Evolutionary conservation across 441 rosid species (phyloP).

Genomic region (Eugenia klotzschiana): DNA sequence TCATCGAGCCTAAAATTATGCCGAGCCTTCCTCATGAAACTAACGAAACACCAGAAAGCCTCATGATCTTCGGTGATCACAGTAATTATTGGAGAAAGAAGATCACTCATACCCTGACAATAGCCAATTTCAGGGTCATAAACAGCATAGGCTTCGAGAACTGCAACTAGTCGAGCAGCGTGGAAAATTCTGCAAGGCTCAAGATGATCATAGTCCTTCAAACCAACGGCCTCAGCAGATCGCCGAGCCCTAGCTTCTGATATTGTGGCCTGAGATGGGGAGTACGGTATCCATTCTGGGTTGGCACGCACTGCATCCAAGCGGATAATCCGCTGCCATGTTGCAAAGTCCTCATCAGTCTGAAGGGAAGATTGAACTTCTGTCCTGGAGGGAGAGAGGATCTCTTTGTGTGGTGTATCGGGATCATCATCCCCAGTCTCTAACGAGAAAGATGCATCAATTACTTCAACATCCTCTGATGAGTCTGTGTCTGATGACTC

Average conservation of each 20-base stretch:
- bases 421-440: constrained; percentile 27
- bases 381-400: constrained; percentile 16
- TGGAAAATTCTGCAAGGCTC: constrained; percentile 75
- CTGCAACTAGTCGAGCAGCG: constrained; percentile 76
- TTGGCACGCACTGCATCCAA: constrained; percentile 85
- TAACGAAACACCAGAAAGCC: constrained; percentile 95
- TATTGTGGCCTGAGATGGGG: constrained; percentile 40
- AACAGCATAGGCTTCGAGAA: constrained; percentile 84
- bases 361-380: constrained; percentile 12
- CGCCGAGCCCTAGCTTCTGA: constrained; percentile 44
- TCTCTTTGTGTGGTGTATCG: constrained; percentile 9
- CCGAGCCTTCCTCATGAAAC: constrained; percentile 89
- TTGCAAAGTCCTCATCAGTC: constrained; percentile 48
- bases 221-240: constrained; percentile 64
- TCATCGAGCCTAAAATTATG: constrained; percentile 94
- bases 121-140: constrained; percentile 86
- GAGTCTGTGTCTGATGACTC: constrained; percentile 69
- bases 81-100: constrained; percentile 66
- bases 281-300: constrained; percentile 59
- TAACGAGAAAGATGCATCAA: constrained; percentile 27
- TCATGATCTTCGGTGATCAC: constrained; percentile 72
- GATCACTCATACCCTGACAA: constrained; percentile 95
- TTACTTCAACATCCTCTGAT: constrained; percentile 50
- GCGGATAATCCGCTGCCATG: constrained; percentile 87
- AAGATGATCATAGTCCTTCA: constrained; percentile 70